Base-by-base conservation (phyloP, 2,329 filamentous ascomycete genomes). In the Chalaropsis thielavioides region DNA sequence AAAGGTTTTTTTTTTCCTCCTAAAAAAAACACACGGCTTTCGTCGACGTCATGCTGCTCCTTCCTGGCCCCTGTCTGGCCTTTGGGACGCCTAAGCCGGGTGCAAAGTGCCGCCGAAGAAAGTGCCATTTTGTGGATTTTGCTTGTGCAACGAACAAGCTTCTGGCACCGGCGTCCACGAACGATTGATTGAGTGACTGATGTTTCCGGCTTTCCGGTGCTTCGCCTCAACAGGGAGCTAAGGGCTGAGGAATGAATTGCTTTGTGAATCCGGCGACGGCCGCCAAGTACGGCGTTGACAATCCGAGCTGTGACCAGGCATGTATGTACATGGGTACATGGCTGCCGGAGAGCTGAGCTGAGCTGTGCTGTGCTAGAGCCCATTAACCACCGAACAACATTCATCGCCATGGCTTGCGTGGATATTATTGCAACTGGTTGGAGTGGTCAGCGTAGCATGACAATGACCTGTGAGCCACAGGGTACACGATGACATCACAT, bases 31-130 rank as follows among this genome's bases (percentile, higher is more conserved):
- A 15, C 46, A 27, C 46, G 22, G 15, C 31, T 31, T 58, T 19
- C 27, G 17, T 38, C 54, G 54, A 58, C 54, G 54, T 58, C 54
- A 58, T 58, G n/a, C 24, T n/a, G 24, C 54, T 58, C 24, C 54
- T 58, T 38, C 31, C 54, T 58, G 54, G 54, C 31, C 54, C 54
- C 54, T 58, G 27, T 38, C 31, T 19, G 31, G 54, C 15, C 38
- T 51, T 22, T 6, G 51, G 24, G 51, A 35, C 35, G 51, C 54
- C 54, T n/a, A 58, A 58, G 27, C 54, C 24, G 54, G 54, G 54
- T 58, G 54, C n/a, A 31, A 35, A 58, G 31, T 19, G 27, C 54
- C 31, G 31, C 4, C 24, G 54, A 58, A 31, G 54, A 17, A 58
- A 58, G 54, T 58, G 7, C 54, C 54, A 38, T 58, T 38, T 38